phyloP scores from a whole-genome alignment of 345 rosid genomes.

The Excoecaria cochinchinensis region DNA sequence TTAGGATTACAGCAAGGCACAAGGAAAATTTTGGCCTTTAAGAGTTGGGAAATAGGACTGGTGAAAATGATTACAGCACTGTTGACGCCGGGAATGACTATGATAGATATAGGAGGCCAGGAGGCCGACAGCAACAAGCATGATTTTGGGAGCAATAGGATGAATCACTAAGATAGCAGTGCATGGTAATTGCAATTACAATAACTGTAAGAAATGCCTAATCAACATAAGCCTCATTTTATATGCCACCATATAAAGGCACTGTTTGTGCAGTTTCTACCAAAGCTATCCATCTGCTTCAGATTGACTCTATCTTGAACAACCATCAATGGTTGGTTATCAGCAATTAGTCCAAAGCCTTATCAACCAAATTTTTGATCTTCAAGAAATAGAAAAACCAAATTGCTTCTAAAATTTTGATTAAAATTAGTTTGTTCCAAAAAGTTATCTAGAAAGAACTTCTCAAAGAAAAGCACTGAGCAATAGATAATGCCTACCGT shows the following conservation, averaged over 20 bases:
- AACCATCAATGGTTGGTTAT: background rate
- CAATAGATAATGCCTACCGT: slow-evolving; percentile 36
- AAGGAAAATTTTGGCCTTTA: background rate
- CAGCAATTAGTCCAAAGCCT: slow-evolving; percentile 1
- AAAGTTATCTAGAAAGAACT: background rate
- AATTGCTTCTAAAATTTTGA: too few relatives aligned
- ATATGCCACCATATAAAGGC: background rate
- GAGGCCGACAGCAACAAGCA: too few relatives aligned
- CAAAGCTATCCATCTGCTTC: background rate
- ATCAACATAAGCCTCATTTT: background rate
- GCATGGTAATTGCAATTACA: background rate
- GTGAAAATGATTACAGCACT: background rate
- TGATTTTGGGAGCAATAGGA: too few relatives aligned
- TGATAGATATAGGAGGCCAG: background rate
- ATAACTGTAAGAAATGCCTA: background rate
- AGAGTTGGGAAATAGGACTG: background rate
- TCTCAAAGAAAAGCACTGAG: background rate
- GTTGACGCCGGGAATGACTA: background rate
- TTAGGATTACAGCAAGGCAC: too few relatives aligned
- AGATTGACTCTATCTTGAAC: background rate
- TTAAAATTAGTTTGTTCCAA: too few relatives aligned
- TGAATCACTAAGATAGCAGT: too few relatives aligned
- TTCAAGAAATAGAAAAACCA: too few relatives aligned
- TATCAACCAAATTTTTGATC: background rate
- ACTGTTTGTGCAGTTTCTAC: background rate